A percentile compares a stretch with the other conserved stretches of the same genome.
Conservation (phyloP, 176 grass and related monocot species). For the Puya raimondii region DNA sequence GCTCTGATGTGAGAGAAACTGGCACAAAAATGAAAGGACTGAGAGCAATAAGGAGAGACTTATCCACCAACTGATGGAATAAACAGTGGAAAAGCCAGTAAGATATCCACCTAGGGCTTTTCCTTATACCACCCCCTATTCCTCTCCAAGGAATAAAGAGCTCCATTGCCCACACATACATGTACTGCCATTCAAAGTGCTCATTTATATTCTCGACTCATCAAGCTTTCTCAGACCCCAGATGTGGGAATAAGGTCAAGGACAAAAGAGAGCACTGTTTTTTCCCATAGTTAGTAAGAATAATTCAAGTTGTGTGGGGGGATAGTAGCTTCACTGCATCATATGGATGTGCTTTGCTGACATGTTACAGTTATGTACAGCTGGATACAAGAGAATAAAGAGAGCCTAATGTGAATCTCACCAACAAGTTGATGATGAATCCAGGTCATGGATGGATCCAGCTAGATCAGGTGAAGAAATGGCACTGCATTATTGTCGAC, state of each 20-base stretch:
- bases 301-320: no score
- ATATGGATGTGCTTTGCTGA: no score
- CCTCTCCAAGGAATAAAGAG: constrained; percentile 3
- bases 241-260: background rate
- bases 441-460: background rate
- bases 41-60: no score
- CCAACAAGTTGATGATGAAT: constrained; percentile 1
- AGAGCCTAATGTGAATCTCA: background rate
- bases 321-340: no score
- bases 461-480: no score
- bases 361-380: background rate
- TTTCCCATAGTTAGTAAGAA: no score
- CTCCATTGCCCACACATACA: background rate
- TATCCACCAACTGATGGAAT: no score
- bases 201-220: background rate
- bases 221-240: background rate
- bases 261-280: background rate
- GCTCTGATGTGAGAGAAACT: background rate
- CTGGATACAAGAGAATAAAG: no score
- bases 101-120: background rate
- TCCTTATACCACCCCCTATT: background rate
- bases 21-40: background rate
- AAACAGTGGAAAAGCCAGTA: background rate
- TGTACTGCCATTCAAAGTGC: constrained; percentile 1
- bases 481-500: no score